These are phyloP conservation scores for Globisporangium solare DNA, from an alignment of 352 stramenopile species.

Conservation along the genomic window DNA sequence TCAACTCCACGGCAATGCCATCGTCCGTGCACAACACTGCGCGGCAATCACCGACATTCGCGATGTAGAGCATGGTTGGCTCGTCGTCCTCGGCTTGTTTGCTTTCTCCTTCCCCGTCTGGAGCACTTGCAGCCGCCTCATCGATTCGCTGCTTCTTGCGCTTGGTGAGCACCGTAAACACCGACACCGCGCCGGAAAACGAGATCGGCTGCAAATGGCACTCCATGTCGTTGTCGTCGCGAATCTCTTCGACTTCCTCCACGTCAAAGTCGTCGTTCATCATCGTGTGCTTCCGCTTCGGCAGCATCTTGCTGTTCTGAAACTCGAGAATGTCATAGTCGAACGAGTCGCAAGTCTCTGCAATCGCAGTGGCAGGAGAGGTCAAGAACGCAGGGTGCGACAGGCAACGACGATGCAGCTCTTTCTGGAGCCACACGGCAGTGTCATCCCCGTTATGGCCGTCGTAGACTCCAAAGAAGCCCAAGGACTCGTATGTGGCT, in stretches of 20 bases:
- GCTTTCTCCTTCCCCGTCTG: background rate
- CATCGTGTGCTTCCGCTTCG: conserved; percentile 61
- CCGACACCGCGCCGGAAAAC: conserved; percentile 74
- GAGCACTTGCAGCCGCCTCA: background rate
- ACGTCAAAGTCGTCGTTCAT: conserved; percentile 21
- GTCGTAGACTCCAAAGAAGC: conserved; percentile 86
- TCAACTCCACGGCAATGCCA: conserved; percentile 74
- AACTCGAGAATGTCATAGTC: conserved; percentile 75
- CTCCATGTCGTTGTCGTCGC: conserved; percentile 43
- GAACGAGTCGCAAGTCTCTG: conserved; percentile 47
- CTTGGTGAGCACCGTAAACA: conserved; percentile 62
- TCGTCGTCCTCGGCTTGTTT: background rate
- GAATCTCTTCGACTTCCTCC: conserved; percentile 30
- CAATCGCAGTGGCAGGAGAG: conserved; percentile 50
- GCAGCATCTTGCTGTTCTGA: conserved; percentile 66
- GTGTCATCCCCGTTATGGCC: conserved; percentile 84
- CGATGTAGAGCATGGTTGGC: conserved; percentile 68
- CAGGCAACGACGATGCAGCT: conserved; percentile 78
- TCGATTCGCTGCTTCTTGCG: conserved; percentile 13
- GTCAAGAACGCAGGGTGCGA: conserved; percentile 45
- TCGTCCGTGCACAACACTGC: conserved; percentile 79
- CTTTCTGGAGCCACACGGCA: conserved; percentile 66
- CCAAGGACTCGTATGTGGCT: conserved; percentile 42
- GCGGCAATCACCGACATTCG: conserved; percentile 88
- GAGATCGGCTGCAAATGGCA: conserved; percentile 72